These are phyloP conservation scores for Angophora floribunda DNA, from an alignment of 345 rosid genomes.

Conservation along the genomic window DNA sequence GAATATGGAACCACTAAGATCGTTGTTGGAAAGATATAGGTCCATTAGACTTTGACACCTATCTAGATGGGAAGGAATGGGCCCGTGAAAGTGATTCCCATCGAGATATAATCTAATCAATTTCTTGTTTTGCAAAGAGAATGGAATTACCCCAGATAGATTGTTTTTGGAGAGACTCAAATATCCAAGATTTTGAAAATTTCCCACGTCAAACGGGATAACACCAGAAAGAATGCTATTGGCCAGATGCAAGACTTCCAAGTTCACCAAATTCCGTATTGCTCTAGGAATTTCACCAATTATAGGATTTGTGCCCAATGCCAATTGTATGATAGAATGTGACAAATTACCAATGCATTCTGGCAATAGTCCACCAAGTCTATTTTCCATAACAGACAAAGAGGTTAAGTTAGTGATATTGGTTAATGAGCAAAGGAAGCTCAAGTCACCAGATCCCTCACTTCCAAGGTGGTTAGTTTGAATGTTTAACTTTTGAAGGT, in stretches of 20 bases:
- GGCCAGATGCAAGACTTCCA: not conserved
- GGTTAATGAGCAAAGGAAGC: constrained; percentile 2
- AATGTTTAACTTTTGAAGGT: not conserved
- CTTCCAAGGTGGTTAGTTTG: not conserved
- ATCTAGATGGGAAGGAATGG: constrained; percentile 5
- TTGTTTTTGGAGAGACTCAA: not conserved
- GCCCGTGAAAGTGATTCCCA: not conserved
- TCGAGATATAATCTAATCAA: not conserved
- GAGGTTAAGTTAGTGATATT: rapidly evolving
- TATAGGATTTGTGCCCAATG: rapidly evolving
- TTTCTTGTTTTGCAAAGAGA: constrained; percentile 6
- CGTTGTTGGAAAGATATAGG: constrained; percentile 6
- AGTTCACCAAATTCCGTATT: not conserved
- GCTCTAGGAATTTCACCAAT: not conserved
- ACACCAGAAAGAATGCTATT: not conserved
- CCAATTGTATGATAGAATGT: rapidly evolving
- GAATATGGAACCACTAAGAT: constrained; percentile 13
- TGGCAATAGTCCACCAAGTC: not conserved
- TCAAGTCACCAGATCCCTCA: not conserved
- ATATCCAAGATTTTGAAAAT: not conserved
- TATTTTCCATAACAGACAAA: rapidly evolving
- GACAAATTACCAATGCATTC: not conserved
- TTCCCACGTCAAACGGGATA: constrained; percentile 5
- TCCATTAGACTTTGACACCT: not conserved
- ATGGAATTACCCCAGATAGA: constrained; percentile 1